A percentile compares a stretch with the other conserved stretches of the same genome.
Conservation (phyloP, 2,329 filamentous ascomycete species). For the Periconia digitata region DNA sequence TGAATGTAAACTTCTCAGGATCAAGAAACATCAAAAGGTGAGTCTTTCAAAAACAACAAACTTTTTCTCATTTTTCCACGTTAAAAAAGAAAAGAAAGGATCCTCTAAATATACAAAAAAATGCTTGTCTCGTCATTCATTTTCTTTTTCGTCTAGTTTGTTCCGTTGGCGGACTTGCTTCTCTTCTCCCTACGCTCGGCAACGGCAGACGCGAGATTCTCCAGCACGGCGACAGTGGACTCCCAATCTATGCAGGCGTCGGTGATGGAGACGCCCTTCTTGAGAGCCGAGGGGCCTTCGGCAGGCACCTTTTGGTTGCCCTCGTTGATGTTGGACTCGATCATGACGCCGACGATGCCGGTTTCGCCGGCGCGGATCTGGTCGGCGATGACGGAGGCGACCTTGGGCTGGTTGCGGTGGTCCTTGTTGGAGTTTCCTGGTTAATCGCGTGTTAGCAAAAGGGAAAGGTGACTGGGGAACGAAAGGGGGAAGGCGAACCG, state of each 20-base stretch:
- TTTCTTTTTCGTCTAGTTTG: constrained; percentile 15
- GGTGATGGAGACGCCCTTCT: constrained; percentile 91
- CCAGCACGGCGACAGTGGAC: constrained; percentile 74
- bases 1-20: too few relatives aligned
- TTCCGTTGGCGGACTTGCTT: constrained; percentile 24
- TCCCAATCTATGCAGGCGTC: constrained; percentile 97
- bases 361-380: constrained; percentile 87
- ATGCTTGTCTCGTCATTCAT: too few relatives aligned
- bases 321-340: constrained; percentile 96
- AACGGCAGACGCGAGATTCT: constrained; percentile 83
- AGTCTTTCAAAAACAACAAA: too few relatives aligned
- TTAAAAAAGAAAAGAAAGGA: too few relatives aligned
- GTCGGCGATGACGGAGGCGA: constrained; percentile 77
- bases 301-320: constrained; percentile 74
- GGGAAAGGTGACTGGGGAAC: background rate
- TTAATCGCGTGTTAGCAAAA: background rate
- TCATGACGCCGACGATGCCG: constrained; percentile 94
- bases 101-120: too few relatives aligned
- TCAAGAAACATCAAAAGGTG: too few relatives aligned
- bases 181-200: constrained; percentile 66
- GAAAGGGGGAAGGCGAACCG: constrained; percentile 56
- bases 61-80: too few relatives aligned
- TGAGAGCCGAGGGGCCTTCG: constrained; percentile 75
- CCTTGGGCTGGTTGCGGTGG: constrained; percentile 95
- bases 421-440: constrained; percentile 94